Evolutionary conservation across 768 basidiomycete genomes (phyloP).

Genomic region (Phylloporus arenicola): DNA sequence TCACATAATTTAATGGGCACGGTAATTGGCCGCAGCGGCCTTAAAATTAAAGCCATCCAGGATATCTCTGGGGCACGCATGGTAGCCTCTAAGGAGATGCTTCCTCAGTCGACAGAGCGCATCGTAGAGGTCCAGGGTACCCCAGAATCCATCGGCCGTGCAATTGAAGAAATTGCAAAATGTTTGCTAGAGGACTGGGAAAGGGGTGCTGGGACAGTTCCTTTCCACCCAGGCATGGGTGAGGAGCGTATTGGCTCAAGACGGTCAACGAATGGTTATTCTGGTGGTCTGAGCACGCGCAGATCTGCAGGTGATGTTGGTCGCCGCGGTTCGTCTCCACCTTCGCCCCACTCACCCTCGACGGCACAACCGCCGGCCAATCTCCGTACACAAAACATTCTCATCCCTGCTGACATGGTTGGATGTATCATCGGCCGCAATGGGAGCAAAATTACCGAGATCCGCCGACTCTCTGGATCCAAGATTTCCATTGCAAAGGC

Average conservation of each 20-base stretch:
- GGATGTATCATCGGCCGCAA: slow-evolving; percentile 94
- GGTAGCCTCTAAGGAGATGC: slow-evolving; percentile 98
- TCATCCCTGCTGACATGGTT: slow-evolving; percentile 99
- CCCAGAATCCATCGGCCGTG: slow-evolving; percentile 86
- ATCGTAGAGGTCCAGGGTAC: slow-evolving; percentile 97
- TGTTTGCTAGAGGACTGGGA: slow-evolving; percentile 98
- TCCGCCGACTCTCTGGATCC: slow-evolving; percentile 93
- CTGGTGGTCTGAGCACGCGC: slow-evolving; percentile 47
- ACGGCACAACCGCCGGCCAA: slow-evolving; percentile 63
- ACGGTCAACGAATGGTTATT: slow-evolving; percentile 48
- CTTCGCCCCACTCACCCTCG: slow-evolving; percentile 36
- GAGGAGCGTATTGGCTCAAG: slow-evolving; percentile 57
- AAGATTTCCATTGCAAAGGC: slow-evolving; percentile 99
- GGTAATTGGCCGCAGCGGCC: slow-evolving; percentile 91
- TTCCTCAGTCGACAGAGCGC: slow-evolving; percentile 98
- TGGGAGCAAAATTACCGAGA: slow-evolving; percentile 98
- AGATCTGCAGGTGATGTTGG: slow-evolving; percentile 58
- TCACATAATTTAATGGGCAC: slow-evolving; percentile 99
- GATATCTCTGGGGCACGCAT: slow-evolving; percentile 94
- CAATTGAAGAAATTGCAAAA: slow-evolving; percentile 93
- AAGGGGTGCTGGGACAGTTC: slow-evolving; percentile 85
- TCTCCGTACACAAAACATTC: slow-evolving; percentile 97
- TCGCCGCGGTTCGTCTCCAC: slow-evolving; percentile 39
- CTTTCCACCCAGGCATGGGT: slow-evolving; percentile 87
- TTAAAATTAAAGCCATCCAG: slow-evolving; percentile 99